A percentile compares a stretch with the other conserved stretches of the same genome.
These are phyloP conservation scores for Paramecium caudatum DNA, from an alignment of 73 alveolate genomes.

Conservation along the genomic window DNA sequence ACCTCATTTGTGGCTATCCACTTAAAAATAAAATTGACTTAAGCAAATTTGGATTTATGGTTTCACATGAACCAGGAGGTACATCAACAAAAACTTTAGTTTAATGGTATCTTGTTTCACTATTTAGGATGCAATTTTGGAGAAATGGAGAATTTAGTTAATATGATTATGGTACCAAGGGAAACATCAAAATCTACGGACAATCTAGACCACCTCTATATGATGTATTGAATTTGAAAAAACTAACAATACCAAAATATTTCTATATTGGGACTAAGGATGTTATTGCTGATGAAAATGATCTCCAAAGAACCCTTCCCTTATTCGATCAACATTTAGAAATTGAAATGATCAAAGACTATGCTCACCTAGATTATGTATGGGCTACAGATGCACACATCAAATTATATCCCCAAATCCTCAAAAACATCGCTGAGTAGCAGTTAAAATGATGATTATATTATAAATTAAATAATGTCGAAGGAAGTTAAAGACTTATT, in stretches of 20 bases:
- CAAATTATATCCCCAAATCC: conserved; percentile 26
- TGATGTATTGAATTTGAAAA: conserved; percentile 78
- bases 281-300: conserved; percentile 69
- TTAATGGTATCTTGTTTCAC: conserved; percentile 29
- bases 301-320: conserved; percentile 18
- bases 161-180: conserved; percentile 85
- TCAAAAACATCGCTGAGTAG: background rate
- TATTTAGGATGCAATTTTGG: conserved; percentile 84
- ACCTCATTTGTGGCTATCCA: conserved; percentile 78
- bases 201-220: conserved; percentile 81
- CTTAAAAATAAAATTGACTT: conserved; percentile 78
- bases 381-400: conserved; percentile 75
- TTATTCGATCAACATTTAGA: conserved; percentile 39
- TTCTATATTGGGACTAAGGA: conserved; percentile 73
- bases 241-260: conserved; percentile 70
- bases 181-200: conserved; percentile 83
- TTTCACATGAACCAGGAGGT: conserved; percentile 90
- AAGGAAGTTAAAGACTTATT: conserved; percentile 3
- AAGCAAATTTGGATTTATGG: conserved; percentile 82
- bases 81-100: conserved; percentile 77
- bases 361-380: conserved; percentile 78
- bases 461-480: conserved; percentile 21
- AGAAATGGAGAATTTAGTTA: conserved; percentile 78
- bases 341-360: conserved; percentile 48
- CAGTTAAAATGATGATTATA: too few species aligned